Percentiles rank a stretch among this genome's conserved stretches.
phyloP scores from a whole-genome alignment of 2,329 filamentous ascomycete genomes.

The Diaporthe ilicicola region DNA sequence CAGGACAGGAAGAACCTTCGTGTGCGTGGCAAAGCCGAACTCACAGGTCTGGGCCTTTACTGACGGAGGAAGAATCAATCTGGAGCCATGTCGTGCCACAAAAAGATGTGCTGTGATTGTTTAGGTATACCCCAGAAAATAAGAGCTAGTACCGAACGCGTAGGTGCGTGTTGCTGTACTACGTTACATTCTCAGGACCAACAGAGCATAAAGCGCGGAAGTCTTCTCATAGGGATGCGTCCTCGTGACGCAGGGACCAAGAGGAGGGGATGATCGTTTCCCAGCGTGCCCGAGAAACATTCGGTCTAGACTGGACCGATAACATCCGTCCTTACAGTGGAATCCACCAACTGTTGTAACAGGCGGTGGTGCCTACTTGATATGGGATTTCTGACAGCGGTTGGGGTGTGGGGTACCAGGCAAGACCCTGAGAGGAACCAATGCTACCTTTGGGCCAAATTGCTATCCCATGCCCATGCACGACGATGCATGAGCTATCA shows the following conservation, averaged over 20 bases:
- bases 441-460: neutral
- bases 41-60: neutral
- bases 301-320: constrained; percentile 6
- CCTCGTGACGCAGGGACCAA: constrained; percentile 16
- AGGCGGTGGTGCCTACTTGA: neutral
- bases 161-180: neutral
- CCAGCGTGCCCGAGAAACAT: neutral
- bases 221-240: neutral
- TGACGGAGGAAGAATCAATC: neutral
- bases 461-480: constrained; percentile 2
- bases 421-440: neutral
- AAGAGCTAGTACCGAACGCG: neutral
- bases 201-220: constrained; percentile 9
- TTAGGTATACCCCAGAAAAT: neutral
- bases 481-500: constrained; percentile 23
- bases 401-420: constrained; percentile 18
- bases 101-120: neutral
- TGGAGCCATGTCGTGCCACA: neutral
- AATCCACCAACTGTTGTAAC: neutral
- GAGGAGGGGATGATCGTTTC: constrained; percentile 16
- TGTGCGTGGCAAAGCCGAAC: neutral
- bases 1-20: neutral
- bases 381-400: neutral
- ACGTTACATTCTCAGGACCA: constrained; percentile 15
- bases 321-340: neutral